Base-by-base conservation (phyloP, 495 filamentous ascomycete genomes). In the Penicillium maclennaniae region DNA sequence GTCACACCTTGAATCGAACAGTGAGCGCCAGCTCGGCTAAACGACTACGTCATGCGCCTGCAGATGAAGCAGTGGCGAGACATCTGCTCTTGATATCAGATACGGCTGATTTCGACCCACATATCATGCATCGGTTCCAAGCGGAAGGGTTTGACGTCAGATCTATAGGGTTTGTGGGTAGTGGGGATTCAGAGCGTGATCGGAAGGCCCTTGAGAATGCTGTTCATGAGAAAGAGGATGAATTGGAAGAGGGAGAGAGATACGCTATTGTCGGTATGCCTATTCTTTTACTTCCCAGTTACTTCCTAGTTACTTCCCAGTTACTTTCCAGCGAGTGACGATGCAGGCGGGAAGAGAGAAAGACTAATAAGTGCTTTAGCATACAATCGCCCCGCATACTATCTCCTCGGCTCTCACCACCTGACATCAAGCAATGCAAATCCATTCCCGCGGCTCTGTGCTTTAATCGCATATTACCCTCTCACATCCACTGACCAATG, bases 111-210 rank as follows among this genome's bases (percentile, higher is more conserved):
- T 86, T 87, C 53, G 83, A 87, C 58, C 45, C 70, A 6, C 54
- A 73, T 7, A 77, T 80, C 6, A 50, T 84, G 4, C 69, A 73
- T 14, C 73, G 80, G 19, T 87, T 85, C 75, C 71, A 72, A 17
- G 78, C 76, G 15, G 86, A 89, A 60, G 86, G 84, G 2, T 88
- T 87, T 60, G 55, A 78, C 14, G 83, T 85, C 28, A 69, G 69
- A 7, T 87, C 87, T 56, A 31, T 89, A 0, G 76, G 80, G 0
- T 77, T 86, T 56, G 68, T 69, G 4, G 59, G 62, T 7, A 73
- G 70, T 23, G 79, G 69, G 1, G 76, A 82, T 43, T 31, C 44
- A 7, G 68, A 71, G 15, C 56, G 59, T 17, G 68, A 71, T 26
- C 59, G 67, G 6, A 69, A 63, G 39, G 49, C 64, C 1, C 47